Percentiles rank a stretch among this genome's conserved stretches.
Conservation (phyloP, 306 rosid genomes). For the Spatholobus suberectus region DNA sequence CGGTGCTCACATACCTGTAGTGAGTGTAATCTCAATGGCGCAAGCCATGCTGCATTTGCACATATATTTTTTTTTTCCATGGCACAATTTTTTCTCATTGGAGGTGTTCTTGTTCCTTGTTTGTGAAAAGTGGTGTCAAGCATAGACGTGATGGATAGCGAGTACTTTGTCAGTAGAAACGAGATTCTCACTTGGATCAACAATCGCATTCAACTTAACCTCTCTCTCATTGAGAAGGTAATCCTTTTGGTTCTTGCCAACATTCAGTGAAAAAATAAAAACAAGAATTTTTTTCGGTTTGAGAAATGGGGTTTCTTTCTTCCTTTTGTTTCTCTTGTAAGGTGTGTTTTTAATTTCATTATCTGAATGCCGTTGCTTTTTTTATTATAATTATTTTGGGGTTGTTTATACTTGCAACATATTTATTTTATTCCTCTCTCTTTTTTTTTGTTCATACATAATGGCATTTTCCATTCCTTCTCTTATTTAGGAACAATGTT, state of each 20-base stretch:
- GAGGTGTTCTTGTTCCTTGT: background rate
- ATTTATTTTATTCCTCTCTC: background rate
- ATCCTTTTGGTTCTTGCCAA: background rate
- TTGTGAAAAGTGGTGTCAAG: slow-evolving; percentile 71
- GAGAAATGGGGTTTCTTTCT: slow-evolving; percentile 18
- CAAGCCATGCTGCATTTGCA: too few species aligned
- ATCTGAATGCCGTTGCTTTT: too few species aligned
- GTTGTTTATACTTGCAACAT: background rate
- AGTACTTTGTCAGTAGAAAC: slow-evolving; percentile 95
- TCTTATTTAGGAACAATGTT: background rate
- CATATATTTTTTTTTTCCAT: too few species aligned
- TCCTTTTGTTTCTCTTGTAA: slow-evolving; percentile 4
- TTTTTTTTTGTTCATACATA: background rate
- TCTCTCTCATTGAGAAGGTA: slow-evolving; percentile 98
- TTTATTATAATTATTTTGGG: background rate
- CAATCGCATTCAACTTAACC: slow-evolving; percentile 87
- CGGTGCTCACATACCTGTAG: too few species aligned
- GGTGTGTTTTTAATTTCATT: background rate
- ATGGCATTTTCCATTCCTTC: slow-evolving; percentile 8
- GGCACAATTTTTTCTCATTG: background rate
- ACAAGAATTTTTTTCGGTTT: background rate
- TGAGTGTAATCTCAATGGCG: too few species aligned
- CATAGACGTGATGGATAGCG: slow-evolving; percentile 97
- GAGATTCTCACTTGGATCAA: slow-evolving; percentile 97
- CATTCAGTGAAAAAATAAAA: background rate